Evolutionary conservation across 805 yeast species (phyloP), one percentile per base, ranked within the genome.

Genomic region (Yarrowia sp.): DNA sequence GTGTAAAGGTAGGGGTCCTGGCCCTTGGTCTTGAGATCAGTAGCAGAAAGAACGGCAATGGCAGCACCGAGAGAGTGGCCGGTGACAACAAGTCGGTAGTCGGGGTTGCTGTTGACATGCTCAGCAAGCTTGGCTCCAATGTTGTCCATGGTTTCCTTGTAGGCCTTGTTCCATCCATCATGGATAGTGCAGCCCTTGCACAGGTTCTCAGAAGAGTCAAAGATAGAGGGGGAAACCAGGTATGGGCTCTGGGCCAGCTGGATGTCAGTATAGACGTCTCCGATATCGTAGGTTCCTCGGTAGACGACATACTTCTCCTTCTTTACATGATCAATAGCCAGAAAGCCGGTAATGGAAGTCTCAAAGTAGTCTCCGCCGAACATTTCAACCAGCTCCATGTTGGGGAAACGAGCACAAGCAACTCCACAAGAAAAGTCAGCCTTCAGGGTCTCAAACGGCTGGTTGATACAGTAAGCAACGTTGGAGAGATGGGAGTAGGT

Each of bases 41-140:
- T 79, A 0, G 89, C 93, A 12, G 85, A 82, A 36, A 90, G 76
- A 2, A 81, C 77, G 1, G 92, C 88, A 61, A 88, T 75, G 0
- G 92, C 92, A 5, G 88, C 95, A 1, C 92, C 93, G 46, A 90
- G 77, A 0, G 95, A 90, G 76, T 90, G 96, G 0, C 96, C 95
- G 0, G 86, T 79, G 0, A 88, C 80, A 2, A 83, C 81, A 1
- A 89, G 69, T 35, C 80, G 74, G 74, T 87, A 88, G 16, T 80
- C 82, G 0, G 86, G 84, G 73, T 82, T 76, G 26, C 22, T 16
- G 48, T 9, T 26, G 5, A 56, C 38, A 11, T 41, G 48, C 2
- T 22, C 48, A n/a, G 46, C 40, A 5, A 56, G 22, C 22, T 56
- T 32, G 26, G 41, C 48, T 22, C 63, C 63, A 56, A 42, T 41